A percentile compares a stretch with the other conserved stretches of the same genome.
Conservation (phyloP, 192 early-diverging fungal species). For the Obelidium mucronatum region DNA sequence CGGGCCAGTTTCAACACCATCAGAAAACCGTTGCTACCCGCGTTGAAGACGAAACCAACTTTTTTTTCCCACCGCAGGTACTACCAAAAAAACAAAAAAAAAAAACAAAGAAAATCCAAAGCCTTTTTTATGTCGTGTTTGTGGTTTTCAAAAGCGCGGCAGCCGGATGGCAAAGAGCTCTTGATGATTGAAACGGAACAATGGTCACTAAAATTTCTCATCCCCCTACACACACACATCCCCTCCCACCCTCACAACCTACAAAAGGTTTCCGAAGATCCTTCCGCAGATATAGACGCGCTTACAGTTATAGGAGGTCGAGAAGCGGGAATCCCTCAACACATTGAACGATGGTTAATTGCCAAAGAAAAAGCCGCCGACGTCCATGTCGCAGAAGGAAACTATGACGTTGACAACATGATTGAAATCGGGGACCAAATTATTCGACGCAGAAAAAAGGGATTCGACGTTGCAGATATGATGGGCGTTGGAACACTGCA, state of each 20-base stretch:
- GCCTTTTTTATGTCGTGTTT: no score
- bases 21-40: background rate
- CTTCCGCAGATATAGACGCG: conserved; percentile 10
- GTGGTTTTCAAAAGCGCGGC: no score
- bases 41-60: background rate
- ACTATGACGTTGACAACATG: conserved; percentile 22
- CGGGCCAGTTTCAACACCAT: no score
- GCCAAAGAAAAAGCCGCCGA: conserved; percentile 1
- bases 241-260: no score
- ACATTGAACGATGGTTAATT: conserved; percentile 10
- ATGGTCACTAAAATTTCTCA: no score
- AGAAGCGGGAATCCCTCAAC: background rate
- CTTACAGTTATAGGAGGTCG: conserved; percentile 9
- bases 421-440: background rate
- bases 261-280: background rate
- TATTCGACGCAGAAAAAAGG: background rate
- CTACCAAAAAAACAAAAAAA: no score
- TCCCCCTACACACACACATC: background rate
- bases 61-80: conserved; percentile 19
- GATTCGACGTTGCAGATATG: conserved; percentile 21
- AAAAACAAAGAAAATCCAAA: no score
- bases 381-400: background rate
- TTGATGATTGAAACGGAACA: no score
- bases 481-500: background rate
- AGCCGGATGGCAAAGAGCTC: no score